Evolutionary conservation across 306 rosid species (phyloP), one percentile per base, ranked within the genome.

Genomic region (Casuarina cunninghamiana): DNA sequence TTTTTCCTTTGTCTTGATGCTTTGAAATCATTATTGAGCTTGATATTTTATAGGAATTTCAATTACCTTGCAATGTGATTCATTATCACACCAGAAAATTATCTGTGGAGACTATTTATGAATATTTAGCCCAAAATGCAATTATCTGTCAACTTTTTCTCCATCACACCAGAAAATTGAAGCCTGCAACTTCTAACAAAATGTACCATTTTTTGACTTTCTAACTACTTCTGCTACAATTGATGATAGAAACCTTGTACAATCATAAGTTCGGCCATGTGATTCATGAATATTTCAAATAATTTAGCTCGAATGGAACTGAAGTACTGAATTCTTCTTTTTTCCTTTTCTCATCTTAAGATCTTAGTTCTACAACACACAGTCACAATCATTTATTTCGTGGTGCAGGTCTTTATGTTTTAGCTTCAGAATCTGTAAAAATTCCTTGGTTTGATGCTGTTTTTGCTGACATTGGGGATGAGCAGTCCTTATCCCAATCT

Each of bases 371-470:
- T 82, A 45, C 53, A 57, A n/a, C 62, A 55, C 63, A 15, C 41
- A 49, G 8, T 77, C 63, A 37, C 71, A 77, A 53, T n/a, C 62
- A 63, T 80, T 77, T 53, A 71, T 26, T 61, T 72, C 10, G 66
- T 62, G 80, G 41, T 68, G 70, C 89, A 92, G 99, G 97, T 71
- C 93, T 95, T 83, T 75, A 95, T 77, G 92, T 93, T 84, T 91
- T 95, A 75, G 92, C 97, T 84, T 88, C 98, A 44, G 97, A 92
- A 81, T 93, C 98, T 46, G 90, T 70, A 6, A 89, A 88, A 84
- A 88, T 95, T 80, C 98, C 98, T 78, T 95, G 97, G 97, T 92
- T 92, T 87, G 97, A 95, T 91, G 87, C 88, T 77, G 90, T 95
- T 65, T 86, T 91, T 85, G 97, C 98, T 77, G 96, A 95, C 86